A percentile compares a stretch with the other conserved stretches of the same genome.
phyloP scores from a whole-genome alignment of 2,329 filamentous ascomycete genomes.

The Trichoderma pleuroti region DNA sequence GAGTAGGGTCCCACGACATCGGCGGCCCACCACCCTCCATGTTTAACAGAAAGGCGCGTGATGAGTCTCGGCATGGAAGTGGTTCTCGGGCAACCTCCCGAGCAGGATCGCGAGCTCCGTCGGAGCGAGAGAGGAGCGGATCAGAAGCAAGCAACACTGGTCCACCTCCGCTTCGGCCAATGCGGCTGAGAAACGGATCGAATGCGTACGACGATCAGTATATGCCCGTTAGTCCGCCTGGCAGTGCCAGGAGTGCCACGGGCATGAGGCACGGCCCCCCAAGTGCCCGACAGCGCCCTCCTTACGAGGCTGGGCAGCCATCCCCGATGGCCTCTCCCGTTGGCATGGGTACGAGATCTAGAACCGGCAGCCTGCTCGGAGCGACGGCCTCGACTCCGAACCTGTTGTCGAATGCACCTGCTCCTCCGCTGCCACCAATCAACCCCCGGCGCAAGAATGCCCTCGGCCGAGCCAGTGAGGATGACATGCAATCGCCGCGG shows the following conservation, averaged over 20 bases:
- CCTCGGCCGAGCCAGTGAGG: slow-evolving; percentile 35
- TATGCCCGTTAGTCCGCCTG: slow-evolving; percentile 13
- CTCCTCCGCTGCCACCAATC: slow-evolving; percentile 55
- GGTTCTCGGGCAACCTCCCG: slow-evolving; percentile 31
- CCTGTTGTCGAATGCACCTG: slow-evolving; percentile 32
- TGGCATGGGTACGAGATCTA: slow-evolving; percentile 29
- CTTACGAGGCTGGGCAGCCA: slow-evolving; percentile 16
- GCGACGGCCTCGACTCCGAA: slow-evolving; percentile 37
- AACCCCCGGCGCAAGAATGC: slow-evolving; percentile 53
- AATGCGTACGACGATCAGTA: slow-evolving; percentile 36
- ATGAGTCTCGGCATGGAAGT: slow-evolving; percentile 37
- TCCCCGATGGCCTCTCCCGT: slow-evolving; percentile 14
- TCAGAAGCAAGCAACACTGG: slow-evolving; percentile 52
- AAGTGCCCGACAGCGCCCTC: slow-evolving; percentile 2
- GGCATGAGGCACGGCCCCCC: slow-evolving; percentile 17
- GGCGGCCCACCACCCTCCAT: slow-evolving; percentile 43
- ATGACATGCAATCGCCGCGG: slow-evolving; percentile 29
- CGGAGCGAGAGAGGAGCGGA: slow-evolving; percentile 52
- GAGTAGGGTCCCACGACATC: slow-evolving; percentile 43
- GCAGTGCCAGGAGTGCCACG: background rate
- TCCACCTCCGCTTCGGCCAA: slow-evolving; percentile 39
- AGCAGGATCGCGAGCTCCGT: slow-evolving; percentile 32
- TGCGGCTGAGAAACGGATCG: slow-evolving; percentile 36
- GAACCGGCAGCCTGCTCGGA: slow-evolving; percentile 35
- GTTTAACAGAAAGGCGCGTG: slow-evolving; percentile 44